Evolutionary conservation across 345 rosid species (phyloP).

Genomic region (Aquilaria sinensis): DNA sequence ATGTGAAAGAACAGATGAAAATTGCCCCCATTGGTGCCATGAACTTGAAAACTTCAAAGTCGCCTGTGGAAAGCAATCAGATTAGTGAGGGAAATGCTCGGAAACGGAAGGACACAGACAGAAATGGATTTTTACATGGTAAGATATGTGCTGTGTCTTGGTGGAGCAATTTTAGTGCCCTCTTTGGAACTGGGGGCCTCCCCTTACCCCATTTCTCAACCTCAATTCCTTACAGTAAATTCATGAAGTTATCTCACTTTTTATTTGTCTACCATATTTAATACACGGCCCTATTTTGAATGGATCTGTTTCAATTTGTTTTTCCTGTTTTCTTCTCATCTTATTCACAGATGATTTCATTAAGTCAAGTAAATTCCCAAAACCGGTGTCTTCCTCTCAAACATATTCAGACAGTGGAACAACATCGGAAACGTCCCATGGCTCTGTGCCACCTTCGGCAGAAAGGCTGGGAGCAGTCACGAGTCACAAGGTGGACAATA

Average conservation of each 20-base stretch:
- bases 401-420: conserved; percentile 38
- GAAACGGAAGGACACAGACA: conserved; percentile 54
- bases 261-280: conserved; percentile 11
- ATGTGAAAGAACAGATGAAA: conserved; percentile 22
- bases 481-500: conserved; percentile 24
- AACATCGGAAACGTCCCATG: conserved; percentile 26
- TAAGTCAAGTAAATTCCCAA: conserved; percentile 41
- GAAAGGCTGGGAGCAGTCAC: conserved; percentile 20
- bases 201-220: not conserved
- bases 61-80: conserved; percentile 21
- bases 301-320: conserved; percentile 1
- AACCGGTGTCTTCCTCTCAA: conserved; percentile 21
- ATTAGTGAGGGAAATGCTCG: conserved; percentile 29
- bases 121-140: conserved; percentile 65
- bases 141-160: conserved; percentile 24
- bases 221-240: too few species aligned
- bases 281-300: not conserved
- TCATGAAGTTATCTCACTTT: not conserved
- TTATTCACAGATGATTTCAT: conserved; percentile 39
- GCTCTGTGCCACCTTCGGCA: conserved; percentile 17
- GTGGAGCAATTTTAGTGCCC: not conserved
- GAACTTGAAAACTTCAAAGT: conserved; percentile 15
- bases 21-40: conserved; percentile 16
- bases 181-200: not conserved
- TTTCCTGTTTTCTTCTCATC: conserved; percentile 16